A percentile compares a stretch with the other conserved stretches of the same genome.
phyloP scores from a whole-genome alignment of 768 basidiomycete species.

The Suillus cothurnatus region DNA sequence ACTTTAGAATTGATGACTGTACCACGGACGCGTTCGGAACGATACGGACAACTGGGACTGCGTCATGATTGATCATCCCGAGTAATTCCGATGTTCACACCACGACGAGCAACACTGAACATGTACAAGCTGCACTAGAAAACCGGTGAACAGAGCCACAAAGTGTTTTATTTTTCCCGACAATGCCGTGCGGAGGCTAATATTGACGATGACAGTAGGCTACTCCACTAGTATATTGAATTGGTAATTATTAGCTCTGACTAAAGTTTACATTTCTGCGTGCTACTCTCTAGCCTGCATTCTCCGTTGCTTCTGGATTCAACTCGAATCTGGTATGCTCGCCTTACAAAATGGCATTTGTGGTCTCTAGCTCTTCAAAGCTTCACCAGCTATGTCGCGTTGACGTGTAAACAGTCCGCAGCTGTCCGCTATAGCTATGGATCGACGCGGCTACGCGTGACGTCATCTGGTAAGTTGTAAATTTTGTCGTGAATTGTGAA shows the following conservation, averaged over 20 bases:
- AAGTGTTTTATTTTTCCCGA: not conserved
- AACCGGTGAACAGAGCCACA: not conserved
- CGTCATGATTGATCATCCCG: not conserved
- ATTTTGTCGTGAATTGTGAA: constrained; percentile 4
- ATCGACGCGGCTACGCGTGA: not conserved
- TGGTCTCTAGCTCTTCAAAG: not conserved
- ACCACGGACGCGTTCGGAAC: not conserved
- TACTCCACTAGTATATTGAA: not conserved
- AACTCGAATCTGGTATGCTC: not conserved
- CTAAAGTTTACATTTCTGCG: not conserved
- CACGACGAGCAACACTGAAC: not conserved
- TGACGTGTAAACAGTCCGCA: not conserved
- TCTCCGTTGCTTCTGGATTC: not conserved
- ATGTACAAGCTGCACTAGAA: not conserved
- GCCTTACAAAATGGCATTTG: not conserved
- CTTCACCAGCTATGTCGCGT: not conserved
- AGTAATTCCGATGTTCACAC: not conserved
- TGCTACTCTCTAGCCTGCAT: too few relatives aligned
- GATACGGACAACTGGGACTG: not conserved
- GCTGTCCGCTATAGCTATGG: not conserved
- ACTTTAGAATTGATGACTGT: not conserved
- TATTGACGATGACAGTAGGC: too few relatives aligned
- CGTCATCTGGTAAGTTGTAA: not conserved
- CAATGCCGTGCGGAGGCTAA: not conserved
- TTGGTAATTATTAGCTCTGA: not conserved